Conservation (phyloP, 768 basidiomycete genomes). For the Amyloporia xantha region DNA sequence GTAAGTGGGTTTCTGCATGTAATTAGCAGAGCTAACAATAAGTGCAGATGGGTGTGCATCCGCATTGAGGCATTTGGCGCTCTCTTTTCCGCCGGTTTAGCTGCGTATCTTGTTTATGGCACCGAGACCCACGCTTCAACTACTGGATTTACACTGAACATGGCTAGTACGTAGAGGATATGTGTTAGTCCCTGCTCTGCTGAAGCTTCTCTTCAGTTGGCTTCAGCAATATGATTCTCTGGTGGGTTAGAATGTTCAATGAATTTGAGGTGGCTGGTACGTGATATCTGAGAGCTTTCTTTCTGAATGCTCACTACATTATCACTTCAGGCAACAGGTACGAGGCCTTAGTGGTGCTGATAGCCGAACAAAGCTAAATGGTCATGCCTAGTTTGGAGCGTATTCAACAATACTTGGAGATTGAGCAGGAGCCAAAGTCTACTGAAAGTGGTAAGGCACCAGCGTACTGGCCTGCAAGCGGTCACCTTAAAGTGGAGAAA, state of each 20-base stretch:
- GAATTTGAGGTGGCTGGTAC: conserved; percentile 39
- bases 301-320: not conserved
- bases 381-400: conserved; percentile 33
- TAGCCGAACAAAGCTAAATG: not conserved
- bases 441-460: conserved; percentile 39
- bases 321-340: conserved; percentile 27
- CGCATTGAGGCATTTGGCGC: conserved; percentile 53
- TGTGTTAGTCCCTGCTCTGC: not conserved
- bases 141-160: conserved; percentile 34
- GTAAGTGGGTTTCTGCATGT: conserved; percentile 1
- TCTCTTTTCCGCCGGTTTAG: conserved; percentile 42
- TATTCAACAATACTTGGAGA: conserved; percentile 44
- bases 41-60: conserved; percentile 37
- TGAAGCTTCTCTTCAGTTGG: conserved; percentile 28
- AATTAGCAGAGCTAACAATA: no score
- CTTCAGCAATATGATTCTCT: conserved; percentile 53
- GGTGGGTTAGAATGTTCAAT: conserved; percentile 40
- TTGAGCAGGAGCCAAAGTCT: conserved; percentile 43
- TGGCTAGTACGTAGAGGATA: conserved; percentile 28
- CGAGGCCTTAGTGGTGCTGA: not conserved
- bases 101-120: conserved; percentile 48
- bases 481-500: conserved; percentile 40
- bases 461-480: conserved; percentile 56
- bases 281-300: conserved; percentile 3
- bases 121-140: conserved; percentile 34